Evolutionary conservation across 2,329 filamentous ascomycete genomes (phyloP).

Genomic region (Chrysoporthe puriensis): DNA sequence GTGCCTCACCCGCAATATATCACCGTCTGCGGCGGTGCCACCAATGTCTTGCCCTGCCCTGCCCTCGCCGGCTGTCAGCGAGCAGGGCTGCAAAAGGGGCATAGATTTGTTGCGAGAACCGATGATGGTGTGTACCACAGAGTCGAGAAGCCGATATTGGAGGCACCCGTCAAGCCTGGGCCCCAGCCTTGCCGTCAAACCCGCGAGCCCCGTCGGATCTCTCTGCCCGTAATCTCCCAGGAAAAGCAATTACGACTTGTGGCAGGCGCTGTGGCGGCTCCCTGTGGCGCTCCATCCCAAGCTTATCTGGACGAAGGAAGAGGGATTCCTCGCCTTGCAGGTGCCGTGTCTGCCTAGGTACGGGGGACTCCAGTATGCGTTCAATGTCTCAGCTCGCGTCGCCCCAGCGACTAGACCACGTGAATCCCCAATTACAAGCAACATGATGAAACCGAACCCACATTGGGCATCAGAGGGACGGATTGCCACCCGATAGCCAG

Average conservation of each 20-base stretch:
- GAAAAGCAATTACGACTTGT: background rate
- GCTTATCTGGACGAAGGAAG: background rate
- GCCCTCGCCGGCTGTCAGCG: background rate
- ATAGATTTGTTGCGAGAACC: background rate
- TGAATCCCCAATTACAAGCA: background rate
- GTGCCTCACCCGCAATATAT: background rate
- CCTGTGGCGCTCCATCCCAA: background rate
- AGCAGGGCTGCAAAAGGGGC: background rate
- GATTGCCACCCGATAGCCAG: too few relatives aligned
- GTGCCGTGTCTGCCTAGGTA: too few relatives aligned
- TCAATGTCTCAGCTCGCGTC: background rate
- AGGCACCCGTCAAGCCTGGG: background rate
- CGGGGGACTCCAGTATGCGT: too few relatives aligned
- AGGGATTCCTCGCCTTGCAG: background rate
- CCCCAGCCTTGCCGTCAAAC: background rate
- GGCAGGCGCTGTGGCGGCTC: background rate
- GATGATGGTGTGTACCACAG: background rate
- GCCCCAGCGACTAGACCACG: background rate
- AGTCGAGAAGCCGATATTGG: background rate
- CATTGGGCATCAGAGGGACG: too few relatives aligned
- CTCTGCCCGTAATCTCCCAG: background rate
- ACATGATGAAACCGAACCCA: too few relatives aligned
- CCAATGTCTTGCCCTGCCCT: background rate
- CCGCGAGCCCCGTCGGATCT: background rate
- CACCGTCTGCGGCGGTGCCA: background rate